These are phyloP conservation scores for Stemphylium beticola DNA, from an alignment of 2,329 filamentous ascomycete genomes.

Conservation along the genomic window DNA sequence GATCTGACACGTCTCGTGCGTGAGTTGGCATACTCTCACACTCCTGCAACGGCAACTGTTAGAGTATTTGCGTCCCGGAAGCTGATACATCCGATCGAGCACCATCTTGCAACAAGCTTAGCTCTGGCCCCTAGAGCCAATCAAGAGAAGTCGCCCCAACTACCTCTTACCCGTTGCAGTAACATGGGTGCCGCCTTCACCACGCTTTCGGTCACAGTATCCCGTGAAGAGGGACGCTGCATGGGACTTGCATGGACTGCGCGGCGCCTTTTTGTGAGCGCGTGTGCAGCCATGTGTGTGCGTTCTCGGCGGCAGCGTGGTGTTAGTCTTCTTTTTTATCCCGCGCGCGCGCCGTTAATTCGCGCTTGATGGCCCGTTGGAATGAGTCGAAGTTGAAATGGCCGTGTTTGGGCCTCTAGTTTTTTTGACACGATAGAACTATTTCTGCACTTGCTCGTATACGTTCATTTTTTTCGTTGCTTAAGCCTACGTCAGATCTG, in stretches of 20 bases:
- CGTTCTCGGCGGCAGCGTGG: too few relatives aligned
- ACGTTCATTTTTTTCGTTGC: neutral
- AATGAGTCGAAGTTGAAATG: too few relatives aligned
- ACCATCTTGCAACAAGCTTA: slow-evolving; percentile 44
- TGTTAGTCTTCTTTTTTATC: too few relatives aligned
- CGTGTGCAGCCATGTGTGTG: neutral
- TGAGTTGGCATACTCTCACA: slow-evolving; percentile 20
- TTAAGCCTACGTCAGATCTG: neutral
- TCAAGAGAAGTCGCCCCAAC: slow-evolving; percentile 8
- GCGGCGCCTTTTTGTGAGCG: slow-evolving; percentile 3
- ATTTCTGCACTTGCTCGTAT: neutral
- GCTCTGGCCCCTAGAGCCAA: slow-evolving; percentile 27
- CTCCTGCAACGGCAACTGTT: slow-evolving; percentile 34
- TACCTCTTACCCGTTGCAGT: slow-evolving; percentile 12
- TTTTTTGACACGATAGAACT: too few relatives aligned
- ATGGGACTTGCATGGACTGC: neutral
- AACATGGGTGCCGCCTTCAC: slow-evolving; percentile 6
- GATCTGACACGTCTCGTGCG: slow-evolving; percentile 29
- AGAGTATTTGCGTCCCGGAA: slow-evolving; percentile 38
- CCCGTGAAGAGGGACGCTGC: neutral
- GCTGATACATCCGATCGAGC: slow-evolving; percentile 41
- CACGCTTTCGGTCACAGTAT: slow-evolving; percentile 7
- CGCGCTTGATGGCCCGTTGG: too few relatives aligned
- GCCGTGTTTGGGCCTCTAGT: too few relatives aligned
- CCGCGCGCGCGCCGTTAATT: too few relatives aligned